Percentiles rank a stretch among this genome's conserved stretches.
Evolutionary conservation across 495 filamentous ascomycete species (phyloP).

Genomic region (Neurospora sp.): DNA sequence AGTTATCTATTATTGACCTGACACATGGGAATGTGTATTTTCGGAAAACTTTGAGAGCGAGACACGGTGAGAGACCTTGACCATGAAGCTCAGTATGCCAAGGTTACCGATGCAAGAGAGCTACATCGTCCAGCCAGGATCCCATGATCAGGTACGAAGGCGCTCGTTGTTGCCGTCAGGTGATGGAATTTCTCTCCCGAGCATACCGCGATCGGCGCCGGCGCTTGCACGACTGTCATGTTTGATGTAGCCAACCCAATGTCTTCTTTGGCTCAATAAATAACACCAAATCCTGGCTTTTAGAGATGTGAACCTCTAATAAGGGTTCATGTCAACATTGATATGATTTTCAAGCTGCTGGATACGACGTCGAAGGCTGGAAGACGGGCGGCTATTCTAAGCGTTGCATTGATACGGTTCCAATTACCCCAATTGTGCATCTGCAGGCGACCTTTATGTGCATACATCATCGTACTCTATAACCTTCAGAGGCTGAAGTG

Average conservation of each 20-base stretch:
- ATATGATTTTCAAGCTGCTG: not conserved
- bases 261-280: not conserved
- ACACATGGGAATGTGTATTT: not conserved
- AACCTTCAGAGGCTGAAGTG: not conserved
- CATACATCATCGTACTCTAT: not conserved
- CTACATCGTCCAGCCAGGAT: not conserved
- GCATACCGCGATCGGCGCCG: not conserved
- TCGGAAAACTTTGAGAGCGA: not conserved
- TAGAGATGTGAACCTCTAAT: not conserved
- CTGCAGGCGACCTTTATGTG: not conserved
- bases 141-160: not conserved
- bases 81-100: not conserved
- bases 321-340: not conserved
- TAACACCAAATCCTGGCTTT: not conserved
- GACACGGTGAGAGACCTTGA: not conserved
- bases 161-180: not conserved
- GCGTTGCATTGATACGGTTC: not conserved
- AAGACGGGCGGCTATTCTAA: not conserved
- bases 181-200: not conserved
- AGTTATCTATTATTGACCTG: no score
- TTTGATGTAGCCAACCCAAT: not conserved
- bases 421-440: not conserved
- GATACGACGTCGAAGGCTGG: not conserved
- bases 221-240: not conserved
- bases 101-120: not conserved